A percentile compares a stretch with the other conserved stretches of the same genome.
Evolutionary conservation across 805 yeast species (phyloP).

Genomic region (Ogataea methanolica): DNA sequence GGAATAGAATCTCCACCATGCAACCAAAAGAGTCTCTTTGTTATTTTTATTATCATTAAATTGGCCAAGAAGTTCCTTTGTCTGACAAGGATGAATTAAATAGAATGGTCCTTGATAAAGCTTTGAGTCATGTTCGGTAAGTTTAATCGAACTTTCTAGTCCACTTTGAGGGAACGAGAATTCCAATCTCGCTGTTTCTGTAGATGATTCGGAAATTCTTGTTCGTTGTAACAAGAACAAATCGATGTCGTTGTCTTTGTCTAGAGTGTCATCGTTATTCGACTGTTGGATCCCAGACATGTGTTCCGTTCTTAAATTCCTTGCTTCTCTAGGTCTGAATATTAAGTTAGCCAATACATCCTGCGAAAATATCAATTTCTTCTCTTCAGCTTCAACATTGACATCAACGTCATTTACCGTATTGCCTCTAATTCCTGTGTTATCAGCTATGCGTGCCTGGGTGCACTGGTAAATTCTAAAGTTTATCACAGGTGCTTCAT

Average conservation of each 20-base stretch:
- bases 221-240: too few species aligned
- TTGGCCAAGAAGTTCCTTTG: slow-evolving; percentile 25
- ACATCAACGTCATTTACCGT: not conserved
- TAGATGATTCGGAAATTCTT: too few species aligned
- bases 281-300: not conserved
- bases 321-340: not conserved
- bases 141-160: not conserved
- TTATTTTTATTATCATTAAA: slow-evolving; percentile 12
- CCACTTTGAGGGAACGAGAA: not conserved
- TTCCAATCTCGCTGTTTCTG: too few species aligned
- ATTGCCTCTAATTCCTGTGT: not conserved
- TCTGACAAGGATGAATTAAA: slow-evolving; percentile 40
- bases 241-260: too few species aligned
- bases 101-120: slow-evolving; percentile 10
- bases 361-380: slow-evolving; percentile 10
- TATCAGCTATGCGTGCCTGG: not conserved
- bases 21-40: slow-evolving; percentile 10
- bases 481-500: slow-evolving; percentile 12
- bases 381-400: slow-evolving; percentile 2
- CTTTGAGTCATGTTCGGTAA: slow-evolving; percentile 8
- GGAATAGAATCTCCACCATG: slow-evolving; percentile 27
- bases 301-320: not conserved
- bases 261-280: too few species aligned
- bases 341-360: not conserved
- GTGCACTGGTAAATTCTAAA: slow-evolving; percentile 7